Evolutionary conservation across 2,329 filamentous ascomycete species (phyloP).

Genomic region (Claviceps africana): DNA sequence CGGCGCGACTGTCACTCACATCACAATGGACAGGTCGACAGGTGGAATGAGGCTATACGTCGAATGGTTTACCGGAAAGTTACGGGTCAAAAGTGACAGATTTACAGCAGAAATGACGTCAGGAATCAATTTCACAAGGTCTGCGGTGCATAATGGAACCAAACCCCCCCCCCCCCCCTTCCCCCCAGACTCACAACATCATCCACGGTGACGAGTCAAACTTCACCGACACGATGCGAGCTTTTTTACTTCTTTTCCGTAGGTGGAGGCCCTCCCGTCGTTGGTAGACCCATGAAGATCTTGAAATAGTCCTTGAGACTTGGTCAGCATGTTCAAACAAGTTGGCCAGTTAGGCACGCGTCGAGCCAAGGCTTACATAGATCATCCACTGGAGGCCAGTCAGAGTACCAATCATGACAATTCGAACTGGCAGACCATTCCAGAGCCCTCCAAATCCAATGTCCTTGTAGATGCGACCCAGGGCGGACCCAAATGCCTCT

Average conservation of each 20-base stretch:
- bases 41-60: too few relatives aligned
- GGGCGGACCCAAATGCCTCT: constrained; percentile 65
- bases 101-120: not conserved
- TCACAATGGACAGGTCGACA: too few relatives aligned
- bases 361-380: constrained; percentile 42
- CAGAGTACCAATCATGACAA: constrained; percentile 76
- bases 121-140: not conserved
- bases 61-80: too few relatives aligned
- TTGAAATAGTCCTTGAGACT: constrained; percentile 61
- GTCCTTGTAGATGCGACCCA: constrained; percentile 68
- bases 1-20: too few relatives aligned
- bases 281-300: constrained; percentile 77
- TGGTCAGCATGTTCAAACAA: not conserved
- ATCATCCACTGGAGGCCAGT: constrained; percentile 91
- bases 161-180: too few relatives aligned
- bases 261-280: constrained; percentile 56
- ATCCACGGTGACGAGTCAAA: not conserved
- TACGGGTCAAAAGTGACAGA: too few relatives aligned
- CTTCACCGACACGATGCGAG: not conserved
- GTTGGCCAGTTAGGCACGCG: not conserved
- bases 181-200: not conserved
- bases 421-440: constrained; percentile 75
- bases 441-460: constrained; percentile 82
- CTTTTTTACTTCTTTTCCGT: constrained; percentile 32
- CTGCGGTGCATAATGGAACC: not conserved